These are phyloP conservation scores for Pichia kluyveri DNA, from an alignment of 805 yeast species.

Conservation along the genomic window DNA sequence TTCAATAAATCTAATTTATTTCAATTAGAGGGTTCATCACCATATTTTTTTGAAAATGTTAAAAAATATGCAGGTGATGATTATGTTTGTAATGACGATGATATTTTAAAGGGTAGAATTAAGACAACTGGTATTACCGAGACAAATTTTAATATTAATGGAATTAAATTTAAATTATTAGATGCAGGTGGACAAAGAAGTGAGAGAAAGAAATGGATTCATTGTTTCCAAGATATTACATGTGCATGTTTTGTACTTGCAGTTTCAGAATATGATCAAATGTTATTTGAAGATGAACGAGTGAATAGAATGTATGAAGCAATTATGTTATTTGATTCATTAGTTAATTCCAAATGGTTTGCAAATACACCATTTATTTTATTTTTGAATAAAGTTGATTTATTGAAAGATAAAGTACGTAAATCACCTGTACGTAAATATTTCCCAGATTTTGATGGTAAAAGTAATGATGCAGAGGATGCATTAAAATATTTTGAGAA, in stretches of 20 bases:
- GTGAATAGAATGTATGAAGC: constrained; percentile 91
- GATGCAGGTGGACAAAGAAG: constrained; percentile 97
- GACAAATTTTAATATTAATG: constrained; percentile 60
- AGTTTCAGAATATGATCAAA: constrained; percentile 86
- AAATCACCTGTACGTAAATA: constrained; percentile 58
- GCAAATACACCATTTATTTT: constrained; percentile 77
- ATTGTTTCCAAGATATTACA: constrained; percentile 84
- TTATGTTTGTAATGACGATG: constrained; percentile 70
- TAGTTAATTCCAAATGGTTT: constrained; percentile 84
- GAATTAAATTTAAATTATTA: constrained; percentile 61
- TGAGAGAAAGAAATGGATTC: constrained; percentile 91
- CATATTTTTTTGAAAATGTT: constrained; percentile 74
- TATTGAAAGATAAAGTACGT: constrained; percentile 62
- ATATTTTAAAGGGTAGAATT: constrained; percentile 82
- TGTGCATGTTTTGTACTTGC: constrained; percentile 85
- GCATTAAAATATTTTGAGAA: constrained; percentile 66
- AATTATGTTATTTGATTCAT: constrained; percentile 69
- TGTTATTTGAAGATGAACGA: constrained; percentile 78
- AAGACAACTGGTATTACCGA: constrained; percentile 95
- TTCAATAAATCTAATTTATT: constrained; percentile 60
- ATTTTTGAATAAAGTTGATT: constrained; percentile 82
- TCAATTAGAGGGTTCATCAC: constrained; percentile 77
- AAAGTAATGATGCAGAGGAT: constrained; percentile 51
- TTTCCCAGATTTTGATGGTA: constrained; percentile 73
- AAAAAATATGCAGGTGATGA: constrained; percentile 50